A percentile compares a stretch with the other conserved stretches of the same genome.
Conservation (phyloP, 352 stramenopile genomes). For the Globisporangium parvum region DNA sequence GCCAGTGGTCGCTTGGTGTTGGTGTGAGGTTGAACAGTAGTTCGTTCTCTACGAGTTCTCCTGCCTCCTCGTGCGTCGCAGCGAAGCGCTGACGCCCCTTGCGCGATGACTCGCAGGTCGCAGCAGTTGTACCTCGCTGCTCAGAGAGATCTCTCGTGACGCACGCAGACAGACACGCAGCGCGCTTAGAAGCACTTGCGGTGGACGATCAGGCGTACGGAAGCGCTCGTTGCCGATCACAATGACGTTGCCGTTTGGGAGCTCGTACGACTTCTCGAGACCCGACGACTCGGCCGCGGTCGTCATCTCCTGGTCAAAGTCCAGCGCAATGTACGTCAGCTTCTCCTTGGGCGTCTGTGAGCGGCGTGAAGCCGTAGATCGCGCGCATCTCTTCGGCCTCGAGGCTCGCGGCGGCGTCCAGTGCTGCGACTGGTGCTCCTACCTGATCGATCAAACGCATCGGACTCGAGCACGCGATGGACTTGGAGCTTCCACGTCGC, state of each 20-base stretch:
- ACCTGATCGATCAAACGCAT: slow-evolving; percentile 10
- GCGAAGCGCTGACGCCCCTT: too few relatives aligned
- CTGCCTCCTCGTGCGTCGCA: too few relatives aligned
- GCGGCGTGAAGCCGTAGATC: slow-evolving; percentile 28
- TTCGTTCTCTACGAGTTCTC: too few relatives aligned
- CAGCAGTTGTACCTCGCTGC: too few relatives aligned
- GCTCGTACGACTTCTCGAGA: slow-evolving; percentile 95
- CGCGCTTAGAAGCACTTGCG: too few relatives aligned
- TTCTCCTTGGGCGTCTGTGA: slow-evolving; percentile 28
- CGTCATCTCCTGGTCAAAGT: slow-evolving; percentile 94
- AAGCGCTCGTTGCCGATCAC: slow-evolving; percentile 96
- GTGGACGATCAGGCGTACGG: slow-evolving; percentile 92
- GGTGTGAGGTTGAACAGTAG: too few relatives aligned
- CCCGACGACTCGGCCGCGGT: slow-evolving; percentile 58
- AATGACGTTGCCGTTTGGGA: slow-evolving; percentile 97
- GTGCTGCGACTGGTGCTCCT: not conserved
- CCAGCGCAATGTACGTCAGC: slow-evolving; percentile 91
- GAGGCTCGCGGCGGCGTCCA: slow-evolving; percentile 9
- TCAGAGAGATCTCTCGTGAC: too few relatives aligned
- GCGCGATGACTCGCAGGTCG: too few relatives aligned
- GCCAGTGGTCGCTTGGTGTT: too few relatives aligned
- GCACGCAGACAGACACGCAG: too few relatives aligned
- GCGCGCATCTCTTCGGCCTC: slow-evolving; percentile 27
- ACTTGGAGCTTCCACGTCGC: slow-evolving; percentile 39
- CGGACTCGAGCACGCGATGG: slow-evolving; percentile 45